Conservation (phyloP, 2,329 filamentous ascomycete genomes). For the Fusarium floridanum region DNA sequence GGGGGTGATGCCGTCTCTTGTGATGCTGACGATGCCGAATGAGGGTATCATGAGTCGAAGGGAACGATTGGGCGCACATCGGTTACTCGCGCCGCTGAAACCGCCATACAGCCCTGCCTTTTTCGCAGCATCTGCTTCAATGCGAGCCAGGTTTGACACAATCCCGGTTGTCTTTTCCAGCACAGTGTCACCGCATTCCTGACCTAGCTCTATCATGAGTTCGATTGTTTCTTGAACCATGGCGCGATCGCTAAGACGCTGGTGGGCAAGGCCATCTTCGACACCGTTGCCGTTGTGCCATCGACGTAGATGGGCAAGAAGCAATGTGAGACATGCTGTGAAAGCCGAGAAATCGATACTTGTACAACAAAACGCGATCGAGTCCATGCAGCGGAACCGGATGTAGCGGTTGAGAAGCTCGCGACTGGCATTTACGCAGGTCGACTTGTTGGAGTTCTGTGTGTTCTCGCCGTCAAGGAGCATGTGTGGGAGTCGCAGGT, state of each 20-base stretch:
- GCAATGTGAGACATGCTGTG: not conserved
- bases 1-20: not conserved
- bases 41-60: not conserved
- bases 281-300: not conserved
- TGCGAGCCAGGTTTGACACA: not conserved
- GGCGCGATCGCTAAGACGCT: not conserved
- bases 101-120: not conserved
- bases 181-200: not conserved
- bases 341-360: constrained; percentile 6
- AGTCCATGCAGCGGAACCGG: constrained; percentile 1
- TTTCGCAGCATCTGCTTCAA: not conserved
- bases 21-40: not conserved
- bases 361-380: not conserved
- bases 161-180: not conserved
- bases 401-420: not conserved
- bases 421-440: not conserved
- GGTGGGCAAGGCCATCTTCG: not conserved
- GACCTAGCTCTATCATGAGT: not conserved
- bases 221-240: constrained; percentile 2
- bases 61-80: not conserved
- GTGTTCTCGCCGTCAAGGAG: not conserved
- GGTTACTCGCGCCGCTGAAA: not conserved
- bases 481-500: not conserved
- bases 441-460: not conserved
- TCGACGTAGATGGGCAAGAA: constrained; percentile 4